Base-by-base conservation (phyloP, 352 stramenopile genomes). In the Aphanomyces euteiches region DNA sequence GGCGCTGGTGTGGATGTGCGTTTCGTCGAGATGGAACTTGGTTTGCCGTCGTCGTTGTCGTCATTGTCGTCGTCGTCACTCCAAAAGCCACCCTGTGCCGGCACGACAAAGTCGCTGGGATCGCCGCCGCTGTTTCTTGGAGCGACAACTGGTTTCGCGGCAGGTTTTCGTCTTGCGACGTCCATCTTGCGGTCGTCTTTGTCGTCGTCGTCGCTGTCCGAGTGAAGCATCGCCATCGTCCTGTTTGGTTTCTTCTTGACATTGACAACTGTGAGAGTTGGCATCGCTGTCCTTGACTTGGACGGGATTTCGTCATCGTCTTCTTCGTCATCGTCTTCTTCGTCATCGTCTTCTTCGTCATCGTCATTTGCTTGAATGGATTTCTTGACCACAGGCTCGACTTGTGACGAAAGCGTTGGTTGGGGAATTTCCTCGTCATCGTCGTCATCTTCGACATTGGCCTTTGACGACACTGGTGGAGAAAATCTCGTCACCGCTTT, bases 21-120 rank as follows among this genome's bases (percentile, higher is more conserved):
- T 39, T 39, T 68, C 3, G 48, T 71, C 7, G 54, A 17, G 64
- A 41, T 5, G 56, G 37, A 7, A 69, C 43, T 21, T 47, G 57
- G 50, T 7, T 57, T 69, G 37, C 34, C 15, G 3, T 36, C 43
- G 28, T 77, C 68, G 58, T 79, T 67, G 53, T 78, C 75, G 5
- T 84, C 75, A 1, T 78, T 72, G 12, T 84, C 77, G 17, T 79
- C 77, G 19, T 72, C 58, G n/a, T 79, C 73, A 38, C 53, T 75
- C 47, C 66, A 56, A 34, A 48, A 71, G 28, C 28, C 28, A 28
- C 28, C 28, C 28, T 28, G 28, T 28, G 28, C 28, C 28, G 7
- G 28, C 12, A 61, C 21, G 15, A 61, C 54, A 61, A 61, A 61
- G 12, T 61, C 54, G 7, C 41, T 28, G 28, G 28, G 28, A 28